These are phyloP conservation scores for Metarhizium robertsii DNA, from an alignment of 2,329 filamentous ascomycete genomes.

Conservation along the genomic window DNA sequence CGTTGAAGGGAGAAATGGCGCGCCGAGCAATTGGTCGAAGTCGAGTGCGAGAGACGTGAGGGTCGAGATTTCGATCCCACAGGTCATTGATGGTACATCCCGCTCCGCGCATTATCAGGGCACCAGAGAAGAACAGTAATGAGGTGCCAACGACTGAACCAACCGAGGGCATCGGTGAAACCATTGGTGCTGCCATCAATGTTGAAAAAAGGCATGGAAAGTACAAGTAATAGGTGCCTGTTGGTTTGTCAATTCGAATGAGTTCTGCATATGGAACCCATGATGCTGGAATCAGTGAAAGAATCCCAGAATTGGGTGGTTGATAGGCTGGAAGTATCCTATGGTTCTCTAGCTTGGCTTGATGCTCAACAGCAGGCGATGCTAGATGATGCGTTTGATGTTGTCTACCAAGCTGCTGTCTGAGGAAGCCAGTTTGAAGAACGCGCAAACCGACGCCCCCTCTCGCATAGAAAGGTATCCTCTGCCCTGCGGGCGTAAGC, in stretches of 20 bases:
- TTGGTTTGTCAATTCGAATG: constrained; percentile 70
- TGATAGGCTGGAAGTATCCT: constrained; percentile 35
- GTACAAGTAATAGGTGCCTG: constrained; percentile 76
- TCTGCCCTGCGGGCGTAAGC: background rate
- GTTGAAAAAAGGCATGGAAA: constrained; percentile 82
- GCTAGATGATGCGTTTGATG: background rate
- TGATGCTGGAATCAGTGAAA: constrained; percentile 58
- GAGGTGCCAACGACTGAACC: constrained; percentile 54
- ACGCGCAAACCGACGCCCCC: background rate
- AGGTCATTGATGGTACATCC: constrained; percentile 87
- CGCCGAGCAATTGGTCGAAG: constrained; percentile 73
- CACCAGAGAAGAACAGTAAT: constrained; percentile 64
- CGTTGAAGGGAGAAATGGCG: constrained; percentile 64
- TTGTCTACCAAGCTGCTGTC: background rate
- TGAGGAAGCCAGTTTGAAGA: background rate
- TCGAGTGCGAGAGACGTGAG: constrained; percentile 65
- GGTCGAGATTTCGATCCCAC: constrained; percentile 82
- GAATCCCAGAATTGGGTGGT: constrained; percentile 61
- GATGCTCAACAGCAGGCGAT: background rate
- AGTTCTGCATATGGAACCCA: constrained; percentile 78
- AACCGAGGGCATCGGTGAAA: constrained; percentile 50
- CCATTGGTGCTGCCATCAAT: constrained; percentile 65
- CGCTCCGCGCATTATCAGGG: constrained; percentile 77
- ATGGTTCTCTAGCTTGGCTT: background rate
- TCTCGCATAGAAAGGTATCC: background rate